Evolutionary conservation across 352 stramenopile genomes (phyloP), one percentile per base, ranked within the genome.

Genomic region (Halophytophthora polymorphica): DNA sequence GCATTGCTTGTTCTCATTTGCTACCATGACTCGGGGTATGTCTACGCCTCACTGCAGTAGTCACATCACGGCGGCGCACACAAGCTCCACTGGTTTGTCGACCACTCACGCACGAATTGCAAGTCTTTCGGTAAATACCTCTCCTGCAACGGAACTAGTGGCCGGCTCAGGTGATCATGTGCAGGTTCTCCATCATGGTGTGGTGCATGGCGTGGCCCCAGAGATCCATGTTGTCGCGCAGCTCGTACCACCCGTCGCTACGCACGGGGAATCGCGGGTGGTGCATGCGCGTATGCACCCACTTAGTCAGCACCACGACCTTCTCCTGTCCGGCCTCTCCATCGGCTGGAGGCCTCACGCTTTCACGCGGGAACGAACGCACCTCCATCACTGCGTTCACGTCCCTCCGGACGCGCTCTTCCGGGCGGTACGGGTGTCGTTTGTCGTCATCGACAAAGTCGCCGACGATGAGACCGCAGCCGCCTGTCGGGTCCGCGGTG

Each of bases 211-310:
- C 53, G 17, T 56, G 50, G 2, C 56, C 41, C 64, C 64, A 73
- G 17, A 64, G 44, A 34, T 73, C 65, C 53, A 69, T 61, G 48
- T 69, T 57, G 29, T 71, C 53, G 3, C 57, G 48, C 1, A 71
- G 49, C 28, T 73, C 65, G 2, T 69, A 52, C 65, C 61, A 73
- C 43, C 46, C 56, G 14, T n/a, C 59, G 46, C 8, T 49, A 59
- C n/a, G 54, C 10, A 71, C 52, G 6, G 51, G 47, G 41, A 66
- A 73, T 17, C 51, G 45, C 2, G 65, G 65, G 41, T 61, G 62
- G 40, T 73, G 65, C 53, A 68, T 61, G 38, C 53, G 53, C 17
- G 65, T 57, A 22, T 65, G 56, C 40, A 71, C 56, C 65, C 65
- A 73, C 15, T 50, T 42, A 5, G 45, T 66, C 0, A 73, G 31